Evolutionary conservation across 2,329 filamentous ascomycete genomes (phyloP).

Genomic region (Exophiala calicioides): DNA sequence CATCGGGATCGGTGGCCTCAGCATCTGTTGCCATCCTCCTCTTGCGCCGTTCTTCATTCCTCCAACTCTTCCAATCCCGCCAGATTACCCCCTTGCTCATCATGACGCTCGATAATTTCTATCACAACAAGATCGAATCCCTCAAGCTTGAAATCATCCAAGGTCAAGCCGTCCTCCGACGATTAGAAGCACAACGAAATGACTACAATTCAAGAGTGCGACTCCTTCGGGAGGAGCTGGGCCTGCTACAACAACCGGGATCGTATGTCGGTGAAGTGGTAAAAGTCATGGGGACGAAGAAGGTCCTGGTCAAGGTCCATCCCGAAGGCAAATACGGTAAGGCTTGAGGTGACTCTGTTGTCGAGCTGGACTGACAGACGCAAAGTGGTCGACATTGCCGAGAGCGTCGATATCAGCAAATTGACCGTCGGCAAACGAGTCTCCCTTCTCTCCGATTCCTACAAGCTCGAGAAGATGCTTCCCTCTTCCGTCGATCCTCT

Average conservation of each 20-base stretch:
- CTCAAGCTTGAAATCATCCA: slow-evolving; percentile 99
- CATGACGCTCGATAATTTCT: slow-evolving; percentile 99
- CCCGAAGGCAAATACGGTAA: slow-evolving; percentile 99
- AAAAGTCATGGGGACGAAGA: slow-evolving; percentile 99
- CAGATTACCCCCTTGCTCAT: slow-evolving; percentile 43
- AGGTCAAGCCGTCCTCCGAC: slow-evolving; percentile 89
- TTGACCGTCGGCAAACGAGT: slow-evolving; percentile 97
- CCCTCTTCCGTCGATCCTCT: slow-evolving; percentile 97
- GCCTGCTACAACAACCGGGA: slow-evolving; percentile 91
- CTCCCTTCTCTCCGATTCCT: slow-evolving; percentile 92
- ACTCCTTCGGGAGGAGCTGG: slow-evolving; percentile 90
- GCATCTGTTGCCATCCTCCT: too few relatives aligned
- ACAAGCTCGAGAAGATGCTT: slow-evolving; percentile 98
- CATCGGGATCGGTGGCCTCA: too few relatives aligned
- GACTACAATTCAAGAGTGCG: slow-evolving; percentile 99
- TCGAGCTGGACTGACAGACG: slow-evolving; percentile 28
- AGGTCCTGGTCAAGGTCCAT: slow-evolving; percentile 98
- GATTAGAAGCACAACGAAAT: slow-evolving; percentile 95
- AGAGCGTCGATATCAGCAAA: slow-evolving; percentile 91
- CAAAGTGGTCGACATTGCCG: slow-evolving; percentile 89
- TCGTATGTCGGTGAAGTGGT: slow-evolving; percentile 99
- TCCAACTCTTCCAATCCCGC: background rate
- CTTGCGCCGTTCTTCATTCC: background rate
- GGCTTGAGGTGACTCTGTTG: slow-evolving; percentile 35
- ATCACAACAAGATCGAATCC: slow-evolving; percentile 99